Percentiles rank a stretch among this genome's conserved stretches.
phyloP scores from a whole-genome alignment of 805 yeast genomes.

The Metschnikowia cubensis region DNA sequence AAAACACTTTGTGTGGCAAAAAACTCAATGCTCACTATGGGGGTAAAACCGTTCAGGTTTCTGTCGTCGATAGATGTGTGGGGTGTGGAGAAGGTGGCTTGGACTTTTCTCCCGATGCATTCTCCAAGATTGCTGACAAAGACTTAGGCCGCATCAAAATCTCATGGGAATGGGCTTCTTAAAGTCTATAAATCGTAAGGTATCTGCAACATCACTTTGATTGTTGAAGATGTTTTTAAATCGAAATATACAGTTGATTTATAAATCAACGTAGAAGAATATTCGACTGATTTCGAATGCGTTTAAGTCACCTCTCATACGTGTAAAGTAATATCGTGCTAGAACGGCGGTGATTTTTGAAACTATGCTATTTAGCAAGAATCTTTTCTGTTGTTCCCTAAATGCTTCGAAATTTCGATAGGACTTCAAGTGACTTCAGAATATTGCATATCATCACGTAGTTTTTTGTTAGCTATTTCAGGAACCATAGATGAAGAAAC shows the following conservation, averaged over 20 bases:
- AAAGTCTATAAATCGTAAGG: not conserved
- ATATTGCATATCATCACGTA: too few relatives aligned
- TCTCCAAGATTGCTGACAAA: conserved; percentile 46
- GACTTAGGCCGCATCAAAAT: conserved; percentile 52
- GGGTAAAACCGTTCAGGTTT: conserved; percentile 52
- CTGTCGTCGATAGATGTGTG: conserved; percentile 55
- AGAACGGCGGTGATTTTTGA: too few relatives aligned
- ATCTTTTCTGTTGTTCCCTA: too few relatives aligned
- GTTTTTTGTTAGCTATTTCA: too few relatives aligned
- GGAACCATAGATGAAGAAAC: too few relatives aligned
- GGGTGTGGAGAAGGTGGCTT: conserved; percentile 49
- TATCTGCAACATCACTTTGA: not conserved
- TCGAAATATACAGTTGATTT: not conserved
- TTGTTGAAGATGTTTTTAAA: not conserved
- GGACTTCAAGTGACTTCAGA: too few relatives aligned
- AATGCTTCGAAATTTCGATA: too few relatives aligned
- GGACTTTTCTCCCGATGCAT: conserved; percentile 62
- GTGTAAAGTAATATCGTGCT: too few relatives aligned
- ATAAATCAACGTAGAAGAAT: not conserved
- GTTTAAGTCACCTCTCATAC: not conserved
- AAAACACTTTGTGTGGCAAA: conserved; percentile 51
- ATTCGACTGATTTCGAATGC: not conserved
- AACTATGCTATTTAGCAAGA: too few relatives aligned
- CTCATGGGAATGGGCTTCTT: conserved; percentile 42
- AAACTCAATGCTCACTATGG: conserved; percentile 43